Evolutionary conservation across 1,139 yeast genomes (phyloP), one percentile per base, ranked within the genome.

Genomic region (Taphrina betulina): DNA sequence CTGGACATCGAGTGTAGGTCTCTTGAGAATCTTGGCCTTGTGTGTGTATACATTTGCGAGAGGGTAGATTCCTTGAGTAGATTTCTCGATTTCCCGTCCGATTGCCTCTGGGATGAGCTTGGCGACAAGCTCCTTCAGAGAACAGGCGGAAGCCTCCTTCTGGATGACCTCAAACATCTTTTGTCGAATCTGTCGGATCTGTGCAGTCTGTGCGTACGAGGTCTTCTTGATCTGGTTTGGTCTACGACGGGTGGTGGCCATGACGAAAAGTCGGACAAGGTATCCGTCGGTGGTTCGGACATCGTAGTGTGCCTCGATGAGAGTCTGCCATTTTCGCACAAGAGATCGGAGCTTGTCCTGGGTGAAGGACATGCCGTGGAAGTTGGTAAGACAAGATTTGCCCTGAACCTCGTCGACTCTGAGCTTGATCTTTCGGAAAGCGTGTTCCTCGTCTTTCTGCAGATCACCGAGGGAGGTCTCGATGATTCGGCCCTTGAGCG

Each of bases 331-430:
- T 77, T 86, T 86, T 81, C 95, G 85, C 63, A 86, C 95, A 75
- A 85, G 80, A 61, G 95, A 85, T 77, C 90, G 83, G 72, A 85
- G 78, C 80, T 85, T 86, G 79, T 86, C 95, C 65, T 89, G 80
- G 70, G 95, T 85, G 81, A 85, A 85, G 78, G 85, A 89, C 77
- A 85, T 76, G 71, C 95, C 95, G 81, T 86, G 95, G 88, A 86
- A 86, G 88, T 86, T 86, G 79, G 95, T 86, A 74, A 86, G 79
- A 72, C 85, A 79, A 82, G 85, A 84, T 80, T 85, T 83, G 75
- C 95, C 95, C 78, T 86, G 94, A 68, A 86, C 92, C 76, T 86
- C 95, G 69, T 86, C 95, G 68, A 85, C 89, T 77, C 95, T 84
- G 76, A 86, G 83, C 77, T 82, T 83, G 72, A 86, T 78, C 78